A percentile compares a stretch with the other conserved stretches of the same genome.
These are phyloP conservation scores for Hypoxylon intermedium DNA, from an alignment of 495 filamentous ascomycete species.

Conservation along the genomic window DNA sequence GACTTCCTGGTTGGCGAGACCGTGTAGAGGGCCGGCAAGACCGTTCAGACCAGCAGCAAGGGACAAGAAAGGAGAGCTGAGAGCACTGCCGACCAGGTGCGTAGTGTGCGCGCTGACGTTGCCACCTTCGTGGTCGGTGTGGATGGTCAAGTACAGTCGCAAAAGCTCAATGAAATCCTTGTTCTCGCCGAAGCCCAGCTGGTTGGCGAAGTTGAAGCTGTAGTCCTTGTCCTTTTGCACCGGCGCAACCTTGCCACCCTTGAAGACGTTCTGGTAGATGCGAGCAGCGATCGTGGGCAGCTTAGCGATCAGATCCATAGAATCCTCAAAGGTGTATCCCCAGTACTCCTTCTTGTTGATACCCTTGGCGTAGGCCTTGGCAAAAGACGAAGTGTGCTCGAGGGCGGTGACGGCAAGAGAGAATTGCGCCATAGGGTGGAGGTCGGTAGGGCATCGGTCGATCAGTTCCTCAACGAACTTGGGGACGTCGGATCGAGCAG, in stretches of 20 bases:
- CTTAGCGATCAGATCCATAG: constrained; percentile 99
- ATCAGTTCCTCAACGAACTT: constrained; percentile 98
- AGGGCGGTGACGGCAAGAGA: constrained; percentile 96
- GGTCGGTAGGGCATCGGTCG: constrained; percentile 96
- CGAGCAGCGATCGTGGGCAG: constrained; percentile 95
- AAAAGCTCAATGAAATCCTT: constrained; percentile 97
- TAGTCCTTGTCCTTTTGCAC: constrained; percentile 99
- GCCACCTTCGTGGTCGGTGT: constrained; percentile 98
- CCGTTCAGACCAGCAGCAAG: constrained; percentile 95
- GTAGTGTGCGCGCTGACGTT: constrained; percentile 99
- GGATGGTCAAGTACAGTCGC: constrained; percentile 98
- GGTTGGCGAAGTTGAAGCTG: constrained; percentile 97
- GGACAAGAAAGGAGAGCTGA: constrained; percentile 96
- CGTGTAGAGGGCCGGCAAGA: constrained; percentile 96
- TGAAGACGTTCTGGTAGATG: constrained; percentile 99
- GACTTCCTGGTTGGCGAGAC: constrained; percentile 99
- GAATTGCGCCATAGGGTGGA: constrained; percentile 99
- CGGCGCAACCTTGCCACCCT: constrained; percentile 95
- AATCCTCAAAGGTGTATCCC: constrained; percentile 98
- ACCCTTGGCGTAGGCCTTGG: constrained; percentile 97
- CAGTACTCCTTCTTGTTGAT: constrained; percentile 99
- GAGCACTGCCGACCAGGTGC: constrained; percentile 94
- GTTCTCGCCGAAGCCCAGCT: constrained; percentile 94
- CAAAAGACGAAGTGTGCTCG: constrained; percentile 95
- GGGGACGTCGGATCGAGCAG: constrained; percentile 92